Evolutionary conservation across 2,329 filamentous ascomycete genomes (phyloP).

Genomic region (Reticulascus tulasneorum): DNA sequence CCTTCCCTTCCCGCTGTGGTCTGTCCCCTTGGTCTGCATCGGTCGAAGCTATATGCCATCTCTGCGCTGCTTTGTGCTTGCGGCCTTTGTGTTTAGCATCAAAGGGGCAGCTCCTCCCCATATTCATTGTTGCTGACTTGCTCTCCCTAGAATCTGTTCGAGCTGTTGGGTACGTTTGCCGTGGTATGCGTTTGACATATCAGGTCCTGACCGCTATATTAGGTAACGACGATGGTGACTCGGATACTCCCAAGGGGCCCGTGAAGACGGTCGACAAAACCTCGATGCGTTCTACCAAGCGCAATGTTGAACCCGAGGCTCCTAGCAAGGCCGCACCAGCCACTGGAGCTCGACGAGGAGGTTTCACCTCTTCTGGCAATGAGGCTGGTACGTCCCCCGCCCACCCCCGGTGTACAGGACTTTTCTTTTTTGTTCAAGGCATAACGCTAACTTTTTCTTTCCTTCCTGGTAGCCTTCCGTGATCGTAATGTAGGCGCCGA

Average conservation of each 20-base stretch:
- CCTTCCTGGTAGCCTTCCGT: slow-evolving; percentile 66
- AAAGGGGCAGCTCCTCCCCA: too few species aligned
- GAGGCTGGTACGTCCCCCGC: slow-evolving; percentile 71
- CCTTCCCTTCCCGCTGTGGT: too few species aligned
- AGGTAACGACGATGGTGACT: slow-evolving; percentile 61
- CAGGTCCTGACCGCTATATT: slow-evolving; percentile 17
- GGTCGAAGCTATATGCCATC: slow-evolving; percentile 1
- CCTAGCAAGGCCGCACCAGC: slow-evolving; percentile 44
- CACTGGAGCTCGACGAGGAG: slow-evolving; percentile 45
- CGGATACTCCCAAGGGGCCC: slow-evolving; percentile 76
- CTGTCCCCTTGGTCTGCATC: slow-evolving; percentile 1
- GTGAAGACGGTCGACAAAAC: slow-evolving; percentile 89
- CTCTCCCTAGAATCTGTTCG: slow-evolving; percentile 92
- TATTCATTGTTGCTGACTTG: too few species aligned
- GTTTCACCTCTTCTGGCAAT: slow-evolving; percentile 66
- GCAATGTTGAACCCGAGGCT: slow-evolving; percentile 75
- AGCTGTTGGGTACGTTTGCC: slow-evolving; percentile 81
- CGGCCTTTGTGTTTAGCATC: too few species aligned
- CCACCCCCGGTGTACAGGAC: background rate
- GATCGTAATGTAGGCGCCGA: slow-evolving; percentile 77
- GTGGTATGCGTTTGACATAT: slow-evolving; percentile 16
- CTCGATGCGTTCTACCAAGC: slow-evolving; percentile 70
- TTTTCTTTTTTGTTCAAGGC: slow-evolving; percentile 13
- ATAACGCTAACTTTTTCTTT: background rate
- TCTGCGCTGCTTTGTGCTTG: background rate